Conservation (phyloP, 208 protist genomes). For the Novymonas esmeraldas region DNA sequence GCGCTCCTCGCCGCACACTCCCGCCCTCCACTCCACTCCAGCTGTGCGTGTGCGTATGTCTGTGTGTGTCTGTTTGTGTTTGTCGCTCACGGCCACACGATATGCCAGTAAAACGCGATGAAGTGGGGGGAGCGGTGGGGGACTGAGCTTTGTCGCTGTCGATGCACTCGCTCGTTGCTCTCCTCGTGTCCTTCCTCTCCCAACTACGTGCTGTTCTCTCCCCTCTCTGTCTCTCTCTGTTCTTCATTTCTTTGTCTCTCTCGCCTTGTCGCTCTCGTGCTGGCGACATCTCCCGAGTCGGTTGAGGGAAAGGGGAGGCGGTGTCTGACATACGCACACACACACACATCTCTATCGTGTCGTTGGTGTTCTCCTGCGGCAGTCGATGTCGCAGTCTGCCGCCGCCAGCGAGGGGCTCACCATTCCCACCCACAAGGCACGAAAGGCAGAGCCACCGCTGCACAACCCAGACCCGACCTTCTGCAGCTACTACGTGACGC, state of each 20-base stretch:
- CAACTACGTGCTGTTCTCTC: constrained; percentile 1
- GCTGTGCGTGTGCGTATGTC: too few species aligned
- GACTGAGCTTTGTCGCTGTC: too few species aligned
- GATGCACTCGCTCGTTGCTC: too few species aligned
- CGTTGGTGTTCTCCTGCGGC: neutral
- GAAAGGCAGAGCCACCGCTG: constrained; percentile 23
- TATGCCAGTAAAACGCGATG: too few species aligned
- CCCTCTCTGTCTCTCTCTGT: neutral
- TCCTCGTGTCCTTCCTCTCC: neutral
- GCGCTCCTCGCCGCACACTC: neutral
- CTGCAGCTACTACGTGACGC: constrained; percentile 68
- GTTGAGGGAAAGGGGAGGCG: too few species aligned
- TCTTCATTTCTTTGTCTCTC: neutral
- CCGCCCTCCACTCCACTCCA: neutral
- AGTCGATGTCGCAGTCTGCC: neutral
- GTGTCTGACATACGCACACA: too few species aligned
- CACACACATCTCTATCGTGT: too few species aligned
- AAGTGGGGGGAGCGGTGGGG: too few species aligned
- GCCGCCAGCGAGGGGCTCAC: neutral
- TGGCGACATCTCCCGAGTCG: too few species aligned
- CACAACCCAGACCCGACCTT: constrained; percentile 51
- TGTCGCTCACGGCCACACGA: too few species aligned
- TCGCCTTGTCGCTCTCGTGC: neutral
- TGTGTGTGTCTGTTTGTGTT: too few species aligned
- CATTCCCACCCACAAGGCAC: constrained; percentile 16